Evolutionary conservation across 768 basidiomycete genomes (phyloP).

Genomic region (Mycena chlorophos): DNA sequence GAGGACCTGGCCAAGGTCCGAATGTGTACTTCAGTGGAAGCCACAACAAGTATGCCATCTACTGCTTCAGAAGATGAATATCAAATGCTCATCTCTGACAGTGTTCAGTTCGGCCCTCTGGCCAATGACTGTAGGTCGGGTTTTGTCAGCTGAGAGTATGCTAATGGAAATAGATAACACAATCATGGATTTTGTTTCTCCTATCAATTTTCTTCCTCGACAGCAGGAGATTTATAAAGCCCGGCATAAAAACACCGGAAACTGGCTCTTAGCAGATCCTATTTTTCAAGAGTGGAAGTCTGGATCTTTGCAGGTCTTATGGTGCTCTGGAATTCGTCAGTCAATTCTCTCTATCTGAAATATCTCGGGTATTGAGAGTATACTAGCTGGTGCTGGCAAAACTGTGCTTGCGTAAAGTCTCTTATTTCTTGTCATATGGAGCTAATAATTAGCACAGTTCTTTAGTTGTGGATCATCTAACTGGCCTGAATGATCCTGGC

Average conservation of each 20-base stretch:
- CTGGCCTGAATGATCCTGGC: background rate
- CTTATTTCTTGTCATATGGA: background rate
- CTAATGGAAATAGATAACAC: too few species aligned
- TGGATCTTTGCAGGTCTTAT: background rate
- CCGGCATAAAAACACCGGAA: background rate
- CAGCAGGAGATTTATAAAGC: background rate
- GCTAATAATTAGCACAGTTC: background rate
- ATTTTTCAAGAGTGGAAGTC: background rate
- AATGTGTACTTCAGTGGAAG: too few species aligned
- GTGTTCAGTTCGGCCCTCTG: too few species aligned
- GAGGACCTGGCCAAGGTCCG: too few species aligned
- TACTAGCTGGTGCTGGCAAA: background rate
- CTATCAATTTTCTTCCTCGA: background rate
- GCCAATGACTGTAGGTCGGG: too few species aligned
- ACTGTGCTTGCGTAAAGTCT: conserved; percentile 1
- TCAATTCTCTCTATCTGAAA: background rate
- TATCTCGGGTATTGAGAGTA: background rate
- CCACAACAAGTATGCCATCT: too few species aligned
- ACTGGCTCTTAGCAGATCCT: background rate
- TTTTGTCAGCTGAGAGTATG: too few species aligned
- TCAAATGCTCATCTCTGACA: too few species aligned
- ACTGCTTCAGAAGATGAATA: too few species aligned
- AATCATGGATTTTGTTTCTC: too few species aligned
- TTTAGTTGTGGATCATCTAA: background rate
- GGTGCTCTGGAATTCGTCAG: conserved; percentile 1